Evolutionary conservation across 768 basidiomycete genomes (phyloP).

Genomic region (Russula ochroleuca): DNA sequence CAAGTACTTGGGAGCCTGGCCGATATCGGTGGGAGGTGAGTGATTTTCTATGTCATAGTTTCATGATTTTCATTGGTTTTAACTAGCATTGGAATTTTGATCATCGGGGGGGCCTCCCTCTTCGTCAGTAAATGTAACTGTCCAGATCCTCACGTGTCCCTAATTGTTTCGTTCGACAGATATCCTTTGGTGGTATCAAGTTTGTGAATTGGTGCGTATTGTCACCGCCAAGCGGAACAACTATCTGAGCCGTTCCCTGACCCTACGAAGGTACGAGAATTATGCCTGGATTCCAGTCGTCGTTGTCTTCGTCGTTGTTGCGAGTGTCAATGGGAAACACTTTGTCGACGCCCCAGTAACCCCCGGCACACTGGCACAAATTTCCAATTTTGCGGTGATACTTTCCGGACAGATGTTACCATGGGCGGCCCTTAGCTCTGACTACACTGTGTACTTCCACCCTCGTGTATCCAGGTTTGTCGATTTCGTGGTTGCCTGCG

Average conservation of each 20-base stretch:
- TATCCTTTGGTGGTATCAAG: conserved; percentile 64
- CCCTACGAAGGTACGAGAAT: conserved; percentile 58
- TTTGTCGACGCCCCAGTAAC: conserved; percentile 45
- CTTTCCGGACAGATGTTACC: conserved; percentile 71
- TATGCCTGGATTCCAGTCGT: conserved; percentile 74
- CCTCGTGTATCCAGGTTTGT: conserved; percentile 54
- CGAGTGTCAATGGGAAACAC: conserved; percentile 70
- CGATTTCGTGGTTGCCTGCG: background rate
- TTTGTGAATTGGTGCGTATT: conserved; percentile 50
- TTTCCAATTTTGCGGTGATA: conserved; percentile 65
- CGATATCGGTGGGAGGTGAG: conserved; percentile 49
- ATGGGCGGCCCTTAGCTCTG: conserved; percentile 57
- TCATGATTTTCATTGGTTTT: background rate
- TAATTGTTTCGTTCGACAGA: conserved; percentile 33
- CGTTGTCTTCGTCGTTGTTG: conserved; percentile 62
- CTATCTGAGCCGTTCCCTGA: background rate
- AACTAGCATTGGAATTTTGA: conserved; percentile 66
- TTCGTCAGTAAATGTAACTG: conserved; percentile 32
- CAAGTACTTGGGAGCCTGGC: conserved; percentile 53
- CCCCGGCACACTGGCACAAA: conserved; percentile 50
- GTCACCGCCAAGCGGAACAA: background rate
- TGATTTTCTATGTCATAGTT: background rate
- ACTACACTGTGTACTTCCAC: conserved; percentile 70
- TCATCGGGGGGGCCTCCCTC: conserved; percentile 66
- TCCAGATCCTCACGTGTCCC: background rate